Evolutionary conservation across 306 rosid species (phyloP).

Genomic region (Lagenaria siceraria): DNA sequence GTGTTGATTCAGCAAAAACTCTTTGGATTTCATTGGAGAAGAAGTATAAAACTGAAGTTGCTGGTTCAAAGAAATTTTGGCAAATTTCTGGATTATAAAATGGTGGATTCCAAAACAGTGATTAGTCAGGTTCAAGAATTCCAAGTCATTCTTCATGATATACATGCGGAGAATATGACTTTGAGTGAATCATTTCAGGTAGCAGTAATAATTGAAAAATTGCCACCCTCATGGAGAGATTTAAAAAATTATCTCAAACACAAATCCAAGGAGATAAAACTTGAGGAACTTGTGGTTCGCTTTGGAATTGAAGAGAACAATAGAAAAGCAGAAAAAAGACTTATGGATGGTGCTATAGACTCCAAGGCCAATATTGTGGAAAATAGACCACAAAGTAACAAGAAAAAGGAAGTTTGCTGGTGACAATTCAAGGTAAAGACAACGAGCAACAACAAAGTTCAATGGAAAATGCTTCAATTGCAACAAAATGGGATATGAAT

Average conservation of each 20-base stretch:
- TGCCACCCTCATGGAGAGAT: not conserved
- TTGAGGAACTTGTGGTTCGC: not conserved
- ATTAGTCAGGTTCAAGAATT: no score
- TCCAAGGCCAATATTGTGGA: not conserved
- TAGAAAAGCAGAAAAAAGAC: no score
- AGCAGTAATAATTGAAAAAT: not conserved
- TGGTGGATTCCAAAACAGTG: no score
- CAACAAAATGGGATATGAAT: not conserved
- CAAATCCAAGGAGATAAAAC: not conserved
- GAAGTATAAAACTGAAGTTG: no score
- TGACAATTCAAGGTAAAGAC: not conserved
- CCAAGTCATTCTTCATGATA: no score
- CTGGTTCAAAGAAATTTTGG: no score
- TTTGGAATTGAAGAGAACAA: not conserved
- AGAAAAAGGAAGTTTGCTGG: no score
- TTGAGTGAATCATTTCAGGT: not conserved
- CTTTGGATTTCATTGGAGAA: no score
- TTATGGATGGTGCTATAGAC: not conserved
- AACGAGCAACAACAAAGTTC: not conserved
- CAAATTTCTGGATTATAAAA: no score
- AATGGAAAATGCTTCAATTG: not conserved
- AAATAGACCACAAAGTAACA: not conserved
- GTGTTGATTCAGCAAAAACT: no score
- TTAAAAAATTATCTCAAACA: not conserved
- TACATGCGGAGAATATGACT: no score